Percentiles rank a stretch among this genome's conserved stretches.
These are phyloP conservation scores for Neolentinus lepideus DNA, from an alignment of 1,284 basidiomycete species.

Conservation along the genomic window DNA sequence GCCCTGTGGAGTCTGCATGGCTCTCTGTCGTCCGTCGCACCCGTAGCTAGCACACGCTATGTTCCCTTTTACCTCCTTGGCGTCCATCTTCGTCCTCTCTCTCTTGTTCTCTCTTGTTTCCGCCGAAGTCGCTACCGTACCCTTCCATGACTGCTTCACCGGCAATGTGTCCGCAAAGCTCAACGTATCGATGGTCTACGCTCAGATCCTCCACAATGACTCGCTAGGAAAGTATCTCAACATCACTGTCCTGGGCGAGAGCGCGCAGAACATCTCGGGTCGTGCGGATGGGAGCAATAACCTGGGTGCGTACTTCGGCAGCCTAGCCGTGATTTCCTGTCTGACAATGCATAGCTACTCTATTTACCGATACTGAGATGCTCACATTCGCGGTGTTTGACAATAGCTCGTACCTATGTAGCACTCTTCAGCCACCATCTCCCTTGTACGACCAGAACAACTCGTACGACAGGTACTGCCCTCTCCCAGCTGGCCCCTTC, in stretches of 20 bases:
- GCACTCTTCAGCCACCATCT: slow-evolving; percentile 66
- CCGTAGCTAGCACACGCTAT: not conserved
- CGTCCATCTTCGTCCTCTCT: not conserved
- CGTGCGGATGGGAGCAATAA: slow-evolving; percentile 49
- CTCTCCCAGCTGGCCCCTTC: slow-evolving; percentile 68
- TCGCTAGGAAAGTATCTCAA: slow-evolving; percentile 44
- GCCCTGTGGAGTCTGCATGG: not conserved
- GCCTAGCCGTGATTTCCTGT: slow-evolving; percentile 1
- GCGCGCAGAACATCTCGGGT: slow-evolving; percentile 52
- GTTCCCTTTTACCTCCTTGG: not conserved
- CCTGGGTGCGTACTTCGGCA: slow-evolving; percentile 43
- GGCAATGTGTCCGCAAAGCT: slow-evolving; percentile 51
- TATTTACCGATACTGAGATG: slow-evolving; percentile 77
- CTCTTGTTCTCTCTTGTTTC: not conserved
- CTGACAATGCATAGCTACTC: slow-evolving; percentile 48
- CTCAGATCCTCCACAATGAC: slow-evolving; percentile 53
- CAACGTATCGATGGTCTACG: slow-evolving; percentile 65
- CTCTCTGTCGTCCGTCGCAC: not conserved
- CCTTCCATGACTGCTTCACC: slow-evolving; percentile 47
- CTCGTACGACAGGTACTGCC: slow-evolving; percentile 52
- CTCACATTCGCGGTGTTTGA: slow-evolving; percentile 71
- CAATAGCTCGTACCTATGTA: slow-evolving; percentile 71
- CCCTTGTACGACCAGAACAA: slow-evolving; percentile 45
- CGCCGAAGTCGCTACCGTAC: slow-evolving; percentile 20
- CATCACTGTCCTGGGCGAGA: slow-evolving; percentile 57